Evolutionary conservation across 2,329 filamentous ascomycete species (phyloP).

Genomic region (Dothistroma pini): DNA sequence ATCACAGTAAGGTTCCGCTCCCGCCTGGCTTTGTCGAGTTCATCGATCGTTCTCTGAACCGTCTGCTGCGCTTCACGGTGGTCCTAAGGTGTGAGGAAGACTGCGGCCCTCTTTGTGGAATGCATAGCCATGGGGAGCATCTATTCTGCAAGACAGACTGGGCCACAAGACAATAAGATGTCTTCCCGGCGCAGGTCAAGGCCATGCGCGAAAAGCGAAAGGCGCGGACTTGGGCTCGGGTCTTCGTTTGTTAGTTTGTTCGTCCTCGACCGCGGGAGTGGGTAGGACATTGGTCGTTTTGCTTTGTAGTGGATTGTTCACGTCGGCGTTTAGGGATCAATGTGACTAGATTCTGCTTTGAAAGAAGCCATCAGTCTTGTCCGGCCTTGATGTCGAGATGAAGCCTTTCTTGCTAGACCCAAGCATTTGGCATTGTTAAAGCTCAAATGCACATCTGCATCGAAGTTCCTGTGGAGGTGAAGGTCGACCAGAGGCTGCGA

Average conservation of each 20-base stretch:
- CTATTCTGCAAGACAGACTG: not conserved
- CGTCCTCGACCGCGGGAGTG: not conserved
- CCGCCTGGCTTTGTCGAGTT: not conserved
- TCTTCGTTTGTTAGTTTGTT: not conserved
- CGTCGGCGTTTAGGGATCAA: not conserved
- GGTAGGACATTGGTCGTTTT: not conserved
- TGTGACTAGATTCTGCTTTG: not conserved
- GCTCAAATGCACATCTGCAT: too few relatives aligned
- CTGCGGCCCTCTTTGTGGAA: not conserved
- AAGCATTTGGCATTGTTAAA: too few relatives aligned
- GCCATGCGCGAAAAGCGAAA: not conserved
- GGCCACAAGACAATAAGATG: not conserved
- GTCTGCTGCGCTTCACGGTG: not conserved
- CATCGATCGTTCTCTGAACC: not conserved
- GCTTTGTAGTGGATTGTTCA: not conserved
- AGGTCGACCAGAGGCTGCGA: too few relatives aligned
- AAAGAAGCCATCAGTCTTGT: not conserved
- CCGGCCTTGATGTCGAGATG: too few relatives aligned
- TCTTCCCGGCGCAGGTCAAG: not conserved
- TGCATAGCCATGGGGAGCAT: not conserved
- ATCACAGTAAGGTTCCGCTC: not conserved
- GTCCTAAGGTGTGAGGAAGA: not conserved
- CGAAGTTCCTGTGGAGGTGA: too few relatives aligned
- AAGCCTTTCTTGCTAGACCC: too few relatives aligned
- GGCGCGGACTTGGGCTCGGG: not conserved